Evolutionary conservation across 768 basidiomycete species (phyloP).

Genomic region (Podaxis sp.): DNA sequence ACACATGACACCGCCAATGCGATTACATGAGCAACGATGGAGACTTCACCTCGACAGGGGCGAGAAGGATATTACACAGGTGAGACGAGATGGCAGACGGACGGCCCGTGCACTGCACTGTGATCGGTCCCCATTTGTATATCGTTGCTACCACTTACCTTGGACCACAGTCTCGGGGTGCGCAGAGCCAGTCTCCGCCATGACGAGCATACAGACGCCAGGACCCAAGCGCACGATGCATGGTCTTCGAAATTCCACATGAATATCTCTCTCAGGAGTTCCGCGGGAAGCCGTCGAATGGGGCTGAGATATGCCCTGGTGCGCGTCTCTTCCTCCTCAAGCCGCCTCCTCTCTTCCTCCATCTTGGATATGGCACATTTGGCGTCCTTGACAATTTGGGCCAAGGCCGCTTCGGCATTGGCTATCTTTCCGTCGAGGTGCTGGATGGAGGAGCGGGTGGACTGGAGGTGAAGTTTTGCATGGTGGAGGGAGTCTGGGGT

Average conservation of each 20-base stretch:
- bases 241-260: constrained; percentile 62
- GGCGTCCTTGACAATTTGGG: constrained; percentile 53
- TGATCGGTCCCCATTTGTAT: too few species aligned
- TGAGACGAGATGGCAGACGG: too few species aligned
- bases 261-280: constrained; percentile 73
- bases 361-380: constrained; percentile 51
- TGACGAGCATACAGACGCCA: constrained; percentile 60
- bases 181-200: constrained; percentile 65
- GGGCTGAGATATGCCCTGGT: constrained; percentile 69
- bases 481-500: constrained; percentile 47
- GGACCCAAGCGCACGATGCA: constrained; percentile 73
- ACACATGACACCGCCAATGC: neutral
- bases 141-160: constrained; percentile 40
- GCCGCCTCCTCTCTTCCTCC: constrained; percentile 37
- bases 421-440: constrained; percentile 44
- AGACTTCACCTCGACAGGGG: neutral
- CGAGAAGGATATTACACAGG: neutral
- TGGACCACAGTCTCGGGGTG: constrained; percentile 74
- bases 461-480: constrained; percentile 44
- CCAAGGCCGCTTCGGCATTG: constrained; percentile 50
- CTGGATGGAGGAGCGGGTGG: constrained; percentile 25
- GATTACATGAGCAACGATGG: constrained; percentile 6
- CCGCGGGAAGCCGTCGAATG: constrained; percentile 64
- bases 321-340: constrained; percentile 45
- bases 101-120: too few species aligned